phyloP scores from a whole-genome alignment of 2,329 filamentous ascomycete species.

The Blastomyces parvus region DNA sequence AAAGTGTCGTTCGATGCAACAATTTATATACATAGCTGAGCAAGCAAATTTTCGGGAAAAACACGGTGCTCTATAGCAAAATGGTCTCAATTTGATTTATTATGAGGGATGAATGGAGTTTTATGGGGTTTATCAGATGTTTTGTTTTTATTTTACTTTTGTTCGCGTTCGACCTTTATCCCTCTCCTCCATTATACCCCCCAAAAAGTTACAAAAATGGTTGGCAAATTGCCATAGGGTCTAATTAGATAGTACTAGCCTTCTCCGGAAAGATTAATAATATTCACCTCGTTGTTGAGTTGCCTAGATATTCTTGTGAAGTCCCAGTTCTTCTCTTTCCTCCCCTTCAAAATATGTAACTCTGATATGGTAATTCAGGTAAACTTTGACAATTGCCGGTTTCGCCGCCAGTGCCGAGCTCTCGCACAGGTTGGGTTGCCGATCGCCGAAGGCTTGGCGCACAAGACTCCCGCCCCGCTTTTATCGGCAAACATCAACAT shows the following conservation, averaged over 20 bases:
- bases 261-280: background rate
- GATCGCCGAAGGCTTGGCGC: constrained; percentile 3
- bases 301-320: background rate
- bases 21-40: background rate
- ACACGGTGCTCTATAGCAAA: background rate
- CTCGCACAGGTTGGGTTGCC: background rate
- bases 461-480: background rate
- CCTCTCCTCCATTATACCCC: background rate
- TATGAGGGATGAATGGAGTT: constrained; percentile 4
- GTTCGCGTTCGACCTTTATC: background rate
- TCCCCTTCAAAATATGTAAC: background rate
- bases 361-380: background rate
- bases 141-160: background rate
- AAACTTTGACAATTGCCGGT: background rate
- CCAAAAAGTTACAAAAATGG: too few relatives aligned
- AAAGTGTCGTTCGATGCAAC: background rate
- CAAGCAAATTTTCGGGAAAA: background rate
- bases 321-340: background rate
- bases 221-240: background rate
- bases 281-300: background rate
- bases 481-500: constrained; percentile 2
- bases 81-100: background rate
- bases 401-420: background rate
- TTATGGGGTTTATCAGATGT: background rate
- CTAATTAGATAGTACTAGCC: background rate